Base-by-base conservation (phyloP, 1,139 yeast genomes). In the Zygosaccharomyces pseudobailii region DNA sequence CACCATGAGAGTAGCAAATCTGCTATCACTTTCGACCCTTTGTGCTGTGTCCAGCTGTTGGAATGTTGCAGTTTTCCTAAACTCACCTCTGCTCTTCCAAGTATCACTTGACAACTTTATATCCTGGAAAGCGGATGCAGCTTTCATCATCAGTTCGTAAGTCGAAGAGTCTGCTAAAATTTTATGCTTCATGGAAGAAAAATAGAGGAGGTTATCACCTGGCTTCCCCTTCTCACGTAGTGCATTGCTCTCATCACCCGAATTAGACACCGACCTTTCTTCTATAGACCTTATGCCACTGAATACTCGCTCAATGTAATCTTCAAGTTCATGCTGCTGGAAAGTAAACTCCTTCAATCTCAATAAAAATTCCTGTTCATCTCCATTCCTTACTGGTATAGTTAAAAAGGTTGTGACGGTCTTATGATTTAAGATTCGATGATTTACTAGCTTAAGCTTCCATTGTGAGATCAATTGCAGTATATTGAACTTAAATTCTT, bases 61-160 rank as follows among this genome's bases (percentile, higher is more conserved):
- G 68, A 82, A 87, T 1, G 55, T 55, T 0, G 50, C 41, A 0
- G 87, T 73, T 50, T 80, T 80, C 42, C 97, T 73, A 68, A 74
- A 87, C 35, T 65, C 55, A 2, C 96, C 97, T 59, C 96, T 75
- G 60, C 86, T 95, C 2, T 69, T 66, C 95, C 96, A 87, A 1
- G 85, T 72, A 32, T 68, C 65, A 48, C 80, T 80, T 3, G 90
- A 89, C 60, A 84, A 76, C 0, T 71, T 71, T 42, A 75, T 67
- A 50, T 82, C 73, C 24, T 71, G 70, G 57, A 78, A 76, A 42
- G 71, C 71, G 4, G 78, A 76, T 3, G 89, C 86, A 0, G 89
- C 88, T 42, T 78, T 75, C 55, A 89, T 69, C 4, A 87, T 82
- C 19, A 84, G 71, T 32, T 75, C 75, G 59, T 87, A 88, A 5